phyloP scores from a whole-genome alignment of 2,329 filamentous ascomycete species.

The Colletotrichum graminicola region DNA sequence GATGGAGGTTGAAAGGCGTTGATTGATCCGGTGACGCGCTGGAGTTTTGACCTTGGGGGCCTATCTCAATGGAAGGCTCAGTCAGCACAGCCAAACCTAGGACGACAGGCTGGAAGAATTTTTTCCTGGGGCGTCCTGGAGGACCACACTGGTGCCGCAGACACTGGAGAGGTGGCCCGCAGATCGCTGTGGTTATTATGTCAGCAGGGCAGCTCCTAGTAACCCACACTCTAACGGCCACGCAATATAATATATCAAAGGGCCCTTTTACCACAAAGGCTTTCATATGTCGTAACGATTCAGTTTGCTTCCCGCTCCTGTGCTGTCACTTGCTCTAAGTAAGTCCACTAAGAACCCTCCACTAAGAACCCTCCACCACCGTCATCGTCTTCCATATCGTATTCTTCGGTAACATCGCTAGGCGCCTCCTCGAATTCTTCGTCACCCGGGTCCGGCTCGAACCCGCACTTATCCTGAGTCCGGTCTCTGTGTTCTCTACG shows the following conservation, averaged over 20 bases:
- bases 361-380: constrained; percentile 62
- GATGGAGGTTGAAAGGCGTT: constrained; percentile 43
- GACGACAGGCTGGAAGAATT: constrained; percentile 11
- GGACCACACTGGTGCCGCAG: not conserved
- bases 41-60: constrained; percentile 40
- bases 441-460: constrained; percentile 46
- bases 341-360: constrained; percentile 58
- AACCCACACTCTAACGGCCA: not conserved
- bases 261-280: not conserved
- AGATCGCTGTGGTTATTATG: not conserved
- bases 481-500: not conserved
- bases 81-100: constrained; percentile 8
- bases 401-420: constrained; percentile 59
- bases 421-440: constrained; percentile 51
- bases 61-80: constrained; percentile 6
- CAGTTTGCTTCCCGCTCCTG: not conserved
- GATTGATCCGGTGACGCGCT: constrained; percentile 41
- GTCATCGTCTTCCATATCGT: constrained; percentile 57
- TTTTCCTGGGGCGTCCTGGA: not conserved
- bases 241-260: not conserved
- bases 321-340: constrained; percentile 39
- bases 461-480: constrained; percentile 29
- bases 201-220: not conserved
- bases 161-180: not conserved
- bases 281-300: not conserved